Evolutionary conservation across 768 basidiomycete species (phyloP).

Genomic region (Suillus decipiens): DNA sequence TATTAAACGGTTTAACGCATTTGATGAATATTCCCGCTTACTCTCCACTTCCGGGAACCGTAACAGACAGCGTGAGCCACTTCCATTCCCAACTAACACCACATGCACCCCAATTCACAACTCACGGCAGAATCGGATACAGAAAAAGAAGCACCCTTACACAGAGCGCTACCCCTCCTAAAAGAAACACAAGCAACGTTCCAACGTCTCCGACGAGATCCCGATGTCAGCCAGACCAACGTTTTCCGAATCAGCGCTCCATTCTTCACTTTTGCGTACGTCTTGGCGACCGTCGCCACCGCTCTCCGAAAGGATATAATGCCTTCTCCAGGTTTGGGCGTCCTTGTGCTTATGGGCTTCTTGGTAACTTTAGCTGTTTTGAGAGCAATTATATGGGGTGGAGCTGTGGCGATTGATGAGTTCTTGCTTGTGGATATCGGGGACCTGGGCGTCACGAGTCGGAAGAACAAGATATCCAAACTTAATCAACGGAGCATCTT

Average conservation of each 20-base stretch:
- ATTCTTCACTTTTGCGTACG: conserved; percentile 9
- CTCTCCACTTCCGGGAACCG: neutral
- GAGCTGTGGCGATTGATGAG: neutral
- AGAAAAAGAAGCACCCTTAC: neutral
- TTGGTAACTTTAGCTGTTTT: conserved; percentile 2
- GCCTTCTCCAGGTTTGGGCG: neutral
- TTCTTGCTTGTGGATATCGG: conserved; percentile 7
- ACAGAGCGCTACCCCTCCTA: conserved; percentile 3
- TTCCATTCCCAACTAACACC: neutral
- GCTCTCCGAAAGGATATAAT: conserved; percentile 8
- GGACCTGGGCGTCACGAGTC: neutral
- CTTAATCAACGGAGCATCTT: conserved; percentile 6
- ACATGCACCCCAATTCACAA: neutral
- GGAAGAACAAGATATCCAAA: neutral
- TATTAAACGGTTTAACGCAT: conserved; percentile 13
- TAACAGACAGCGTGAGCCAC: neutral
- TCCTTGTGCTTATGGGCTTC: neutral
- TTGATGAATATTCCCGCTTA: conserved; percentile 10
- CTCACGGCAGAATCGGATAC: neutral
- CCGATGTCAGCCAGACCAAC: conserved; percentile 5
- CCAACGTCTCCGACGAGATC: conserved; percentile 7
- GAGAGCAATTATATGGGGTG: conserved; percentile 10
- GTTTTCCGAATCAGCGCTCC: conserved; percentile 12
- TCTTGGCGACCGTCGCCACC: conserved; percentile 7
- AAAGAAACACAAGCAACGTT: conserved; percentile 10